Base-by-base conservation (phyloP, 441 rosid species). In the Gossypium schwendimanii region DNA sequence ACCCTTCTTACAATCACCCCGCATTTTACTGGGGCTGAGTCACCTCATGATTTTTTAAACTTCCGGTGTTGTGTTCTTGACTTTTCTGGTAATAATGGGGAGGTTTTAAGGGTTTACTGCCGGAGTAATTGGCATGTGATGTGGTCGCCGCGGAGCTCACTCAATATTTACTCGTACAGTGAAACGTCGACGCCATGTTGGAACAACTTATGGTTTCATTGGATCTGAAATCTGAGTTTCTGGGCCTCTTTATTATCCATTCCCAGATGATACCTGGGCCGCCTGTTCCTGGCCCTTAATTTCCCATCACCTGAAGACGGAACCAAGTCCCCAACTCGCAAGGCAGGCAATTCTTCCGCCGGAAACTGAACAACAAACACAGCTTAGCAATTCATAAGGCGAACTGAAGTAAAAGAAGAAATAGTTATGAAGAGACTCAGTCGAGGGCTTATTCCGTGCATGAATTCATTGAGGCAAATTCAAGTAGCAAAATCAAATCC, bases 381-480 rank as follows among this genome's bases (percentile, higher is more conserved):
- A 47, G 74, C 57, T 24, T 20, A 15, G 70, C 36, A 14, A 15
- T 6, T 4, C 45, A 59, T 21, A 55, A 70, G 53, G n/a, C 2
- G 4, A 31, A 26, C 49, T 15, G 20, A 63, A 33, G 49, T 18
- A 63, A 21, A 63, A 7, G 21, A 15, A 39, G 18, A 18, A 39
- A 60, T 21, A 12, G 53, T 17, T 15, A 77, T 80, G 84, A 72
- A 79, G 63, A 49, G 73, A 45, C 17, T 74, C 26, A 44, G 47
- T 70, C 75, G 80, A 15, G 81, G 71, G 14, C 6, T 77, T 64
- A 14, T 53, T n/a, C 54, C 49, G 53, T 21, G 75, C 69, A 63
- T 72, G 18, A 74, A 65, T 77, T 79, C 76, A 14, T 28, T 72
- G 50, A 59, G 70, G 73, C 75, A 74, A 57, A 50, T 80, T 24